Evolutionary conservation across 208 protist species (phyloP).

Genomic region (Wallacemonas sp.): DNA sequence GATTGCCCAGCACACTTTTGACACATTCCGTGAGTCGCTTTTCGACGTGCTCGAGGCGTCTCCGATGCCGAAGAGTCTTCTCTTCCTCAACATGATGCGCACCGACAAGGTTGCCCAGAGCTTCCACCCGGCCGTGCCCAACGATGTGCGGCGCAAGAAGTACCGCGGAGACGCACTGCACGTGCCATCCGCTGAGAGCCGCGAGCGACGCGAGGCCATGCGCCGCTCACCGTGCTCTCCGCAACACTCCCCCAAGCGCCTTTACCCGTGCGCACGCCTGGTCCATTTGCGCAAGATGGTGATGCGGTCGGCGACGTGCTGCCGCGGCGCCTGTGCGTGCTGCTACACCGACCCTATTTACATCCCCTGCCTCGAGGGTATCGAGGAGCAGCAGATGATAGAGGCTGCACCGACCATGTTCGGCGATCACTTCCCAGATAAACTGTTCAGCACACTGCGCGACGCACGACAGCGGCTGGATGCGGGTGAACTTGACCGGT

Average conservation of each 20-base stretch:
- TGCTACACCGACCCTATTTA: conserved; percentile 60
- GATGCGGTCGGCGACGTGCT: conserved; percentile 8
- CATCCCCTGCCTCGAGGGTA: conserved; percentile 51
- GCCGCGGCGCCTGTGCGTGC: conserved; percentile 15
- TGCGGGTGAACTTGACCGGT: conserved; percentile 72
- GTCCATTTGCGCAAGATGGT: conserved; percentile 77
- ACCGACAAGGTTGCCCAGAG: conserved; percentile 24
- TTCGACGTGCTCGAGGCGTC: conserved; percentile 71
- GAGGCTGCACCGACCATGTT: conserved; percentile 78
- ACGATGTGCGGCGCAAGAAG: neutral
- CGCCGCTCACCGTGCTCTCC: conserved; percentile 23
- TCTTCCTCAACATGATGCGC: conserved; percentile 58
- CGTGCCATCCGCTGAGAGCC: conserved; percentile 26
- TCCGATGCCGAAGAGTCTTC: conserved; percentile 51
- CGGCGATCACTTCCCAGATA: conserved; percentile 86
- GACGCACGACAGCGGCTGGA: conserved; percentile 37
- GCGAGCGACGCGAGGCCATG: conserved; percentile 37
- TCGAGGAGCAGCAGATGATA: conserved; percentile 68
- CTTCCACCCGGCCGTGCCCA: conserved; percentile 26
- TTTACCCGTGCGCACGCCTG: conserved; percentile 67
- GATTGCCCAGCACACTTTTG: conserved; percentile 76
- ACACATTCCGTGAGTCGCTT: conserved; percentile 68
- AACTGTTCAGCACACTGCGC: conserved; percentile 56
- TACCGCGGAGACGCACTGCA: neutral
- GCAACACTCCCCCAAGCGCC: conserved; percentile 17